Evolutionary conservation across 2,329 filamentous ascomycete species (phyloP).

Genomic region (Fusarium succisae): DNA sequence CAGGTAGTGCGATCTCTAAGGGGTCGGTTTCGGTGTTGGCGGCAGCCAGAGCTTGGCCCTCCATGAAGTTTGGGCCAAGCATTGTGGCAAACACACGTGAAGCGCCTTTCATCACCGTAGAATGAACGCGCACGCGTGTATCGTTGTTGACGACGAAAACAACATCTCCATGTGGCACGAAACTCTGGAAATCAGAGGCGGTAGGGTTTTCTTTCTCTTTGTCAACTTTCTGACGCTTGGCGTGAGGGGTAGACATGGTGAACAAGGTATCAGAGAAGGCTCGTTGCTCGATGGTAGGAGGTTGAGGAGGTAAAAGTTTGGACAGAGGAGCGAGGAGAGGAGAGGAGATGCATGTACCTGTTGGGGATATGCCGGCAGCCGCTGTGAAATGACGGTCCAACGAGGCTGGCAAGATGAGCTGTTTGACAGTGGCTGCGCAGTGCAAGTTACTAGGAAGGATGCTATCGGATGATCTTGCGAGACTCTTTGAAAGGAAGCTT

Average conservation of each 20-base stretch:
- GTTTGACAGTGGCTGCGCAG: not conserved
- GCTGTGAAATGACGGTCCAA: not conserved
- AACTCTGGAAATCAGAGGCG: not conserved
- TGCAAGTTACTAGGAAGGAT: not conserved
- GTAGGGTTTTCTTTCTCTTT: too few relatives aligned
- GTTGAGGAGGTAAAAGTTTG: not conserved
- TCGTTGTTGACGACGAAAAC: not conserved
- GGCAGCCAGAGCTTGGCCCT: not conserved
- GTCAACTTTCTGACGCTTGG: not conserved
- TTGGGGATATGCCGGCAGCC: not conserved
- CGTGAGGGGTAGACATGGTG: not conserved
- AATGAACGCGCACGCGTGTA: not conserved
- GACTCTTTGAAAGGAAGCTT: not conserved
- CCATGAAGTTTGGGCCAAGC: not conserved
- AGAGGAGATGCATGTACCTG: not conserved
- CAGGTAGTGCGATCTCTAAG: not conserved
- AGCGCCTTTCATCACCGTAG: not conserved
- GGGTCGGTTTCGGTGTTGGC: not conserved
- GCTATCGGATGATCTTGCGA: not conserved
- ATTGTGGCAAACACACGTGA: not conserved
- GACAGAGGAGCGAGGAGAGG: not conserved
- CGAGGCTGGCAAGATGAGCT: not conserved
- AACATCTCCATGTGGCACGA: not conserved
- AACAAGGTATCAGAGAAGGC: too few relatives aligned
- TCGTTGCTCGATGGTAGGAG: not conserved